Percentiles rank a stretch among this genome's conserved stretches.
phyloP scores from a whole-genome alignment of 352 stramenopile species.

The Phytophthora quininea region DNA sequence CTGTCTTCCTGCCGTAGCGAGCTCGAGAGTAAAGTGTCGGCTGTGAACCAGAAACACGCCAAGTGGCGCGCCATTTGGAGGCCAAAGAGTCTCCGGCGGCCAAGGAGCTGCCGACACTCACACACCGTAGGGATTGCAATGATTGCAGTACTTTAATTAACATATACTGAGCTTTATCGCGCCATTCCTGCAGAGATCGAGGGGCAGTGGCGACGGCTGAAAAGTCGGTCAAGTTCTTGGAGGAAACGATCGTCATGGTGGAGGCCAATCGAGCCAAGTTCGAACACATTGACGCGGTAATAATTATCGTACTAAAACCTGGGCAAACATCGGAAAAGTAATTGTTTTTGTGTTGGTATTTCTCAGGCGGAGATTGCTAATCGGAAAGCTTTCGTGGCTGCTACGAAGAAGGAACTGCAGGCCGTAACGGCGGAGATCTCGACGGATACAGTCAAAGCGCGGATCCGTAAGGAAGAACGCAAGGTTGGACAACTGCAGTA shows the following conservation, averaged over 20 bases:
- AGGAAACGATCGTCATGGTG: slow-evolving; percentile 85
- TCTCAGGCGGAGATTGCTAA: slow-evolving; percentile 59
- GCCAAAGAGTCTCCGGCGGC: slow-evolving; percentile 42
- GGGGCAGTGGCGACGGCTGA: slow-evolving; percentile 56
- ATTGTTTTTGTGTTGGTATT: too few species aligned
- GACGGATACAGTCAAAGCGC: slow-evolving; percentile 60
- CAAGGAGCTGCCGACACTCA: slow-evolving; percentile 66
- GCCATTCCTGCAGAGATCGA: slow-evolving; percentile 56
- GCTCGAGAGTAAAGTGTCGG: slow-evolving; percentile 76
- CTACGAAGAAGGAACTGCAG: slow-evolving; percentile 62
- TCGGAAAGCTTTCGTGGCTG: slow-evolving; percentile 72
- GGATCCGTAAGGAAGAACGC: slow-evolving; percentile 66
- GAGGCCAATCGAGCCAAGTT: slow-evolving; percentile 83
- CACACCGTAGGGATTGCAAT: slow-evolving; percentile 42
- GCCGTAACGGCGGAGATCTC: slow-evolving; percentile 60
- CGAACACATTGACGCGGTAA: slow-evolving; percentile 78
- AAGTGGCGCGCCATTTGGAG: slow-evolving; percentile 71
- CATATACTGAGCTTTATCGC: not conserved
- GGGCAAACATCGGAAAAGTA: too few species aligned
- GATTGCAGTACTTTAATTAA: not conserved
- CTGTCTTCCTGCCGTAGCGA: slow-evolving; percentile 44
- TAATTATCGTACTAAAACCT: too few species aligned
- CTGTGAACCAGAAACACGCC: slow-evolving; percentile 69
- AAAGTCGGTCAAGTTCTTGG: slow-evolving; percentile 82
- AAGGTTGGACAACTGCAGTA: slow-evolving; percentile 39